Evolutionary conservation across 805 yeast species (phyloP).

Genomic region (Ogataea trehalophila): DNA sequence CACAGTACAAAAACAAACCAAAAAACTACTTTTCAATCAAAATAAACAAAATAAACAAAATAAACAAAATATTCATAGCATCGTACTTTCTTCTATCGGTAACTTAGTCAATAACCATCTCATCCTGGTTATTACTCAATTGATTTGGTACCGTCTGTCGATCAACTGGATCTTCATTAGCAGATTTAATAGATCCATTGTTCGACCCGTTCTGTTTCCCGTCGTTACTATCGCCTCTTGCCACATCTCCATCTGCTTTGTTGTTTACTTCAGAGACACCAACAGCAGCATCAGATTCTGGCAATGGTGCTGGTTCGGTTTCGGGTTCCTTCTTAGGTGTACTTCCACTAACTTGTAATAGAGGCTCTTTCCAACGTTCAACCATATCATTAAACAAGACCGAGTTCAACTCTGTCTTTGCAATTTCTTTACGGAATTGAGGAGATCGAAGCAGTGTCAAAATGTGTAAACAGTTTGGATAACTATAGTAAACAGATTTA

Average conservation of each 20-base stretch:
- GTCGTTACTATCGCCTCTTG: neutral
- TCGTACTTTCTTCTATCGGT: neutral
- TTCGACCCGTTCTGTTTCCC: neutral
- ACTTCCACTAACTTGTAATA: conserved; percentile 1
- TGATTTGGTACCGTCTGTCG: too few relatives aligned
- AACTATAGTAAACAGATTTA: conserved; percentile 30
- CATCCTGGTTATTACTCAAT: too few relatives aligned
- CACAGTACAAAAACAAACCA: too few relatives aligned
- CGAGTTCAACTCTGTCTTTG: conserved; percentile 52
- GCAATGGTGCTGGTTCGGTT: neutral
- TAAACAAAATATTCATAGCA: too few relatives aligned
- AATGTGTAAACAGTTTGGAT: conserved; percentile 85
- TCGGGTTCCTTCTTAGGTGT: conserved; percentile 2
- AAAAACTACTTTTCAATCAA: too few relatives aligned
- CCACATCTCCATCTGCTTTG: neutral
- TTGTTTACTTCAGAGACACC: neutral
- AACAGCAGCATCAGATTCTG: neutral
- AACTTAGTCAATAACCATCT: too few relatives aligned
- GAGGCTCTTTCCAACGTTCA: conserved; percentile 55
- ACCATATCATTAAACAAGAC: conserved; percentile 73
- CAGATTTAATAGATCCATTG: too few relatives aligned
- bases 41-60: too few relatives aligned
- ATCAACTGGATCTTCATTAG: too few relatives aligned
- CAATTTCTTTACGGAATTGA: conserved; percentile 50
- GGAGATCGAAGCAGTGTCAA: conserved; percentile 55